phyloP scores from a whole-genome alignment of 1,284 basidiomycete genomes.

The Xerocomus cyaneibrunnescens region DNA sequence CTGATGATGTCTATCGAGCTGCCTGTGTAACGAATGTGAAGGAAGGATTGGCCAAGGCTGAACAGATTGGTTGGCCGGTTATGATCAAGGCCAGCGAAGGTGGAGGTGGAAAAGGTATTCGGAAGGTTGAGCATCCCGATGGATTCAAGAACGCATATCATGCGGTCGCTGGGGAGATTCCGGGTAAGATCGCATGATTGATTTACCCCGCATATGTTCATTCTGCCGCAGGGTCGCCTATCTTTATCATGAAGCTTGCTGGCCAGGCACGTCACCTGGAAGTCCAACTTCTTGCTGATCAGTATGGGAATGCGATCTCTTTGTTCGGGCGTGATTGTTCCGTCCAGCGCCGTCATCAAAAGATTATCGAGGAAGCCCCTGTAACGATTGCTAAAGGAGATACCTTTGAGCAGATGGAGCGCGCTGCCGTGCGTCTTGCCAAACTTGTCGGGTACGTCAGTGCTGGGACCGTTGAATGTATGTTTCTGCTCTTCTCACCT shows the following conservation, averaged over 20 bases:
- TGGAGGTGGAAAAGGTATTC: slow-evolving; percentile 98
- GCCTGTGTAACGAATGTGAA: slow-evolving; percentile 93
- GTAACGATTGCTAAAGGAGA: slow-evolving; percentile 94
- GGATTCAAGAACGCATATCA: slow-evolving; percentile 93
- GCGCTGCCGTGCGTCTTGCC: slow-evolving; percentile 94
- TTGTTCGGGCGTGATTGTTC: slow-evolving; percentile 99
- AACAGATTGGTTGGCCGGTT: slow-evolving; percentile 93
- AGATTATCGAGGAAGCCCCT: slow-evolving; percentile 99
- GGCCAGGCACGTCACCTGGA: slow-evolving; percentile 97
- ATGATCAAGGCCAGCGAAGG: slow-evolving; percentile 99
- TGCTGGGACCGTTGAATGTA: slow-evolving; percentile 98
- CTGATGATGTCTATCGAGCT: slow-evolving; percentile 86
- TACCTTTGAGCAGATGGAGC: slow-evolving; percentile 97
- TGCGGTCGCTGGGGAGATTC: slow-evolving; percentile 95
- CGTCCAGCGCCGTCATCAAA: slow-evolving; percentile 99
- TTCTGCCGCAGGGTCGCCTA: slow-evolving; percentile 78
- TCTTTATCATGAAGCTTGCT: slow-evolving; percentile 99
- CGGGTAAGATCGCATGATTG: slow-evolving; percentile 56
- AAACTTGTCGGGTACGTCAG: slow-evolving; percentile 99
- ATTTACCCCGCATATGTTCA: slow-evolving; percentile 19
- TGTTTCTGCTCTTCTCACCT: slow-evolving; percentile 25
- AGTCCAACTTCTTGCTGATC: slow-evolving; percentile 98
- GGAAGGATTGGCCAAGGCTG: slow-evolving; percentile 82
- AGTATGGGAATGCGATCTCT: slow-evolving; percentile 99
- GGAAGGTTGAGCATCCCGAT: slow-evolving; percentile 84